phyloP scores from a whole-genome alignment of 2,329 filamentous ascomycete genomes.

The Monilinia vaccinii-corymbosi region DNA sequence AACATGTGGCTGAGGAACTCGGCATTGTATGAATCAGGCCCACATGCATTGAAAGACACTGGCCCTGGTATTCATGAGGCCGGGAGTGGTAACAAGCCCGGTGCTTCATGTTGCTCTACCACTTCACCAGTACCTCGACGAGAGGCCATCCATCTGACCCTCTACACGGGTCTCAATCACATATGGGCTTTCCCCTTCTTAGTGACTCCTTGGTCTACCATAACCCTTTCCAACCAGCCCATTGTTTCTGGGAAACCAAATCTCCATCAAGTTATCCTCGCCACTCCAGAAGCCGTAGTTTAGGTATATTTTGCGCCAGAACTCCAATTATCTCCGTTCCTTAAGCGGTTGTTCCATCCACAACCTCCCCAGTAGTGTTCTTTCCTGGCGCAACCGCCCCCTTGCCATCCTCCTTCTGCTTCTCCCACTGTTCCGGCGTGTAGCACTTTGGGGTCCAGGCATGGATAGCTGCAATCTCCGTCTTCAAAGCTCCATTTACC shows the following conservation, averaged over 20 bases:
- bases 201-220: neutral
- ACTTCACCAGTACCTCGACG: neutral
- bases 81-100: neutral
- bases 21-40: neutral
- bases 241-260: neutral
- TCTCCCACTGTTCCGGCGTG: conserved; percentile 67
- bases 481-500: conserved; percentile 58
- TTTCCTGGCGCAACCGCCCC: conserved; percentile 25
- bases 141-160: neutral
- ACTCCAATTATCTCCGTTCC: neutral
- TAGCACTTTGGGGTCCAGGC: conserved; percentile 70
- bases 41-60: neutral
- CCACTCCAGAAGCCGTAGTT: neutral
- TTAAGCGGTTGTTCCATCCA: conserved; percentile 28
- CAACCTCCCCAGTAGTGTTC: conserved; percentile 27
- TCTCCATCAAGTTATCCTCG: neutral
- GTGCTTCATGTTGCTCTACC: neutral
- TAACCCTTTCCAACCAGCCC: neutral
- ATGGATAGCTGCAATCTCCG: conserved; percentile 65
- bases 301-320: neutral
- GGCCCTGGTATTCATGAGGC: neutral
- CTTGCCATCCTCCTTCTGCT: conserved; percentile 38
- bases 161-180: neutral
- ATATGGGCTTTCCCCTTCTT: neutral
- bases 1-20: neutral